Conservation (phyloP, 768 basidiomycete genomes). For the Auricularia heimuer region DNA sequence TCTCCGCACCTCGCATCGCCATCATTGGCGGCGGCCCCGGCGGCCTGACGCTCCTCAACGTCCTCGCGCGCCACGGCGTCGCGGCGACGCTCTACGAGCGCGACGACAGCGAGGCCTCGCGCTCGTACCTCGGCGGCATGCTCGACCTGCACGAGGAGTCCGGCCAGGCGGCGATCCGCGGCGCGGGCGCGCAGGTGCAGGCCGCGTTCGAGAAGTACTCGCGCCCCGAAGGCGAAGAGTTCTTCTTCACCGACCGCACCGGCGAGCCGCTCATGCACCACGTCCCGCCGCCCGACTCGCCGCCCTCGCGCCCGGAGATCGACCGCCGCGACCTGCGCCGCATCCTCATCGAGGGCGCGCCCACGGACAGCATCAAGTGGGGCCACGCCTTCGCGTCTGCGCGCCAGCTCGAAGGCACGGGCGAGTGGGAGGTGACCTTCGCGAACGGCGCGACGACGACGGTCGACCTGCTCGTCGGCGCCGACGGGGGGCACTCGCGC, state of each 20-base stretch:
- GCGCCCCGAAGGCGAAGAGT: slow-evolving; percentile 14
- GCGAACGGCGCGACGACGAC: neutral
- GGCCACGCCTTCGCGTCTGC: neutral
- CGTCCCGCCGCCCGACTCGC: neutral
- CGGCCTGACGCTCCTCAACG: slow-evolving; percentile 19
- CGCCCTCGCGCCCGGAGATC: neutral
- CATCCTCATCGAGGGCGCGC: neutral
- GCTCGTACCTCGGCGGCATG: slow-evolving; percentile 16
- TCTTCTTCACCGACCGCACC: slow-evolving; percentile 13
- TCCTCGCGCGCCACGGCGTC: slow-evolving; percentile 16
- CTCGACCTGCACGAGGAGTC: slow-evolving; percentile 21
- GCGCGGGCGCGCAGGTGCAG: slow-evolving; percentile 10
- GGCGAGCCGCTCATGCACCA: neutral
- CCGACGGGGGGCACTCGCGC: slow-evolving; percentile 32
- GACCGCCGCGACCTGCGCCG: neutral
- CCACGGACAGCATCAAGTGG: neutral
- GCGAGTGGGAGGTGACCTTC: neutral
- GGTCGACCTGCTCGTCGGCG: slow-evolving; percentile 24
- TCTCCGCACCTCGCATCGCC: slow-evolving; percentile 5
- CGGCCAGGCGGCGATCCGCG: slow-evolving; percentile 16
- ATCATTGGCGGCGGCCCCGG: slow-evolving; percentile 22
- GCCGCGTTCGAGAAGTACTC: slow-evolving; percentile 14
- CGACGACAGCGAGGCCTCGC: slow-evolving; percentile 6
- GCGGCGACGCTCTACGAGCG: slow-evolving; percentile 16
- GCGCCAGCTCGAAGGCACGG: neutral